These are phyloP conservation scores for Penicillium psychrosexuale DNA, from an alignment of 2,329 filamentous ascomycete genomes.

Conservation along the genomic window DNA sequence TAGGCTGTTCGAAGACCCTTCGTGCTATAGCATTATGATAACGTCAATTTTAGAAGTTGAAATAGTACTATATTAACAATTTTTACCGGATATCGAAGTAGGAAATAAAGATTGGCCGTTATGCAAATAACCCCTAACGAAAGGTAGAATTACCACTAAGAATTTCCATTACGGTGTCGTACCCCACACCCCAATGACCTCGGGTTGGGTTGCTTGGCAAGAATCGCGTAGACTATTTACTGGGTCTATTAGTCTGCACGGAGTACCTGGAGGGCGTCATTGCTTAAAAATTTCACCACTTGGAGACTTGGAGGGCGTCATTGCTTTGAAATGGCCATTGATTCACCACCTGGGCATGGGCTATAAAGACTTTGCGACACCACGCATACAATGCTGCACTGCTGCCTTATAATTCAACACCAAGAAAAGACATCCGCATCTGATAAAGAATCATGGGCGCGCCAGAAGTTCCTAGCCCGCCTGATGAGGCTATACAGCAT, in stretches of 20 bases:
- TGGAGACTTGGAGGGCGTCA: not conserved
- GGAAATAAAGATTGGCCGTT: no score
- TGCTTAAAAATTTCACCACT: slow-evolving; percentile 8
- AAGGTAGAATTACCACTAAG: no score
- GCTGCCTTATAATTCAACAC: not conserved
- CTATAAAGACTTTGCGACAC: not conserved
- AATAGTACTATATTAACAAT: no score
- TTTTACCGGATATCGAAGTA: no score
- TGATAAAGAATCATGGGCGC: not conserved
- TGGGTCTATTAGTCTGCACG: not conserved
- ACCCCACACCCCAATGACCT: no score
- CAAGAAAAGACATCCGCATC: not conserved
- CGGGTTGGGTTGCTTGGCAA: no score
- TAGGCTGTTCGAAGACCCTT: no score
- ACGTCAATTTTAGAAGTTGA: no score
- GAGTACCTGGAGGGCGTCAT: not conserved
- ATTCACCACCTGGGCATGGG: not conserved
- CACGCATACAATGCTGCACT: not conserved
- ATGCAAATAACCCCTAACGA: no score
- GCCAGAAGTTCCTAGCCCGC: not conserved
- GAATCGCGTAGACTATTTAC: not conserved
- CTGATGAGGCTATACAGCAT: not conserved
- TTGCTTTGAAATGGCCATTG: slow-evolving; percentile 8
- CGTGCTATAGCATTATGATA: no score
- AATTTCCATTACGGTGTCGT: no score